Percentiles rank a stretch among this genome's conserved stretches.
These are phyloP conservation scores for Melastoma candidum DNA, from an alignment of 441 rosid species.

Conservation along the genomic window DNA sequence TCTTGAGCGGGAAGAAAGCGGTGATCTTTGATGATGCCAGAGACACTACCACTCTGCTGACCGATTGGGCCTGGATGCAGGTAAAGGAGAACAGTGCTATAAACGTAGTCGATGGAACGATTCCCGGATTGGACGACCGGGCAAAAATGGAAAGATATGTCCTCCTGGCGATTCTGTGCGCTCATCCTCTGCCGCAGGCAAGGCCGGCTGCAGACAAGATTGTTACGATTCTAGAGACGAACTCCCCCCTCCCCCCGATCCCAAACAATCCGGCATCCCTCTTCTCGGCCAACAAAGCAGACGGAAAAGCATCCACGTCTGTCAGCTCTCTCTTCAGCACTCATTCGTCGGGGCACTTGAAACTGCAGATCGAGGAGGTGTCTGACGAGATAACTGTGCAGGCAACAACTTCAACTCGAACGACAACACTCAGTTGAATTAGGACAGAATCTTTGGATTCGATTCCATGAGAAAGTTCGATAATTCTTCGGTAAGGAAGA, in stretches of 20 bases:
- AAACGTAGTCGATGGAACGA: background rate
- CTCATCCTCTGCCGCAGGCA: constrained; percentile 7
- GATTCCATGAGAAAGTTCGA: too few species aligned
- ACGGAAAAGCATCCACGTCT: too few species aligned
- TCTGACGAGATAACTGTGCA: too few species aligned
- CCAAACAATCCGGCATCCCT: background rate
- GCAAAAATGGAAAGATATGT: background rate
- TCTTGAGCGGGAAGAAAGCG: constrained; percentile 12
- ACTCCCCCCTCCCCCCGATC: background rate
- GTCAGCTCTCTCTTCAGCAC: too few species aligned
- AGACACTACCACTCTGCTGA: constrained; percentile 3
- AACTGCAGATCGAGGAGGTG: too few species aligned
- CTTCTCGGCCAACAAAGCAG: background rate
- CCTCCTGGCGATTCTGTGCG: constrained; percentile 6
- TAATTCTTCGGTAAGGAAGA: too few species aligned
- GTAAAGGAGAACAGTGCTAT: background rate
- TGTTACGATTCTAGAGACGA: constrained; percentile 1
- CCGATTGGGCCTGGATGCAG: constrained; percentile 12
- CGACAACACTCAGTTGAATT: too few species aligned
- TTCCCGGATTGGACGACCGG: background rate
- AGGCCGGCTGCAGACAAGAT: constrained; percentile 1
- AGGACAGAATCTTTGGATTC: too few species aligned
- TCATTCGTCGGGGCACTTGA: too few species aligned
- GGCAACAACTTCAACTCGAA: too few species aligned
- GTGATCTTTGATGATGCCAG: background rate